Evolutionary conservation across 2,329 filamentous ascomycete species (phyloP).

Genomic region (Metarhizium brunneum): DNA sequence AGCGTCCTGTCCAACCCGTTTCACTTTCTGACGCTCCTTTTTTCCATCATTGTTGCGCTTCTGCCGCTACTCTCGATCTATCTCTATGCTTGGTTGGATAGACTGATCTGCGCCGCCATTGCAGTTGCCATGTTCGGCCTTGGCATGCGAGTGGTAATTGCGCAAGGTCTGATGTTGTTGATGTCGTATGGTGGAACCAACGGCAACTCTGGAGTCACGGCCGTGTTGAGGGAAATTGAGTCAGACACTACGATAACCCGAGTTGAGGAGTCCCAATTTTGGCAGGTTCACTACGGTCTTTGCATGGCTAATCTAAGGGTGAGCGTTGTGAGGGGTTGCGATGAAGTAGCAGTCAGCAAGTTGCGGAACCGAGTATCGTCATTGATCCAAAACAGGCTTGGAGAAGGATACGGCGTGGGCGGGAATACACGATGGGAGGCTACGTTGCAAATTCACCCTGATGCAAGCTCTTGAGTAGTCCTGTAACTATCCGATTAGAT

Average conservation of each 20-base stretch:
- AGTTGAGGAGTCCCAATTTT: slow-evolving; percentile 89
- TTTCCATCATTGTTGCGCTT: slow-evolving; percentile 69
- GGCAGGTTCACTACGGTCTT: slow-evolving; percentile 96
- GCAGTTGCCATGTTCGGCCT: slow-evolving; percentile 82
- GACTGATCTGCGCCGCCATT: slow-evolving; percentile 70
- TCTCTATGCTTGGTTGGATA: slow-evolving; percentile 78
- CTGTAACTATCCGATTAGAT: not conserved
- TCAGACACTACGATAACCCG: slow-evolving; percentile 64
- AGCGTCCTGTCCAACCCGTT: slow-evolving; percentile 89
- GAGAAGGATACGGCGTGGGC: slow-evolving; percentile 76
- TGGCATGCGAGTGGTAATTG: slow-evolving; percentile 73
- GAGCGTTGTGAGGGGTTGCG: slow-evolving; percentile 52
- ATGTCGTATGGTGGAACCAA: slow-evolving; percentile 63
- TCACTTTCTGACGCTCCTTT: slow-evolving; percentile 86
- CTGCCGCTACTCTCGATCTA: slow-evolving; percentile 73
- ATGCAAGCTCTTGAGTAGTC: slow-evolving; percentile 14
- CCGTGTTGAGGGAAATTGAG: slow-evolving; percentile 78
- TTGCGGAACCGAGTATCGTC: slow-evolving; percentile 68
- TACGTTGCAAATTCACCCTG: slow-evolving; percentile 63
- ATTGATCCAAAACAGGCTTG: slow-evolving; percentile 75
- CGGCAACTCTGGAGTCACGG: slow-evolving; percentile 45
- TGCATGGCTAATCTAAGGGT: slow-evolving; percentile 93
- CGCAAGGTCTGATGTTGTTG: slow-evolving; percentile 85
- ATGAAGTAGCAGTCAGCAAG: slow-evolving; percentile 62
- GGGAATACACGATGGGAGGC: slow-evolving; percentile 86